Base-by-base conservation (phyloP, 305 asterid species). In the Fraxinus paxiana region DNA sequence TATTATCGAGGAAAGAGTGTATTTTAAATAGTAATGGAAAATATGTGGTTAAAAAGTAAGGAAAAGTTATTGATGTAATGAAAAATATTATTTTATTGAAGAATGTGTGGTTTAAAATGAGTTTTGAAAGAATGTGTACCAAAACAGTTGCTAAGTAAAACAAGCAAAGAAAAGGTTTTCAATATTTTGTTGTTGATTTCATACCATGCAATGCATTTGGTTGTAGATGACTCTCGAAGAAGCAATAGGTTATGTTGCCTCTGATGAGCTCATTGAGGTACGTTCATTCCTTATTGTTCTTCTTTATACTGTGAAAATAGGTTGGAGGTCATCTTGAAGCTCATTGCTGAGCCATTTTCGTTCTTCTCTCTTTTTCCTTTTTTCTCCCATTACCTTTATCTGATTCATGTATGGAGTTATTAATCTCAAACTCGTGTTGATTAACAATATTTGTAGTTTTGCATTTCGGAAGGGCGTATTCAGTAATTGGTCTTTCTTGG, bases 251-350 rank as follows among this genome's bases (percentile, higher is more conserved):
- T 94, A 94, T 54, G 99, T 96, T 82, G 99, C 98, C 46, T 86
- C 98, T 1, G 97, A 94, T 79, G 99, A 96, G 87, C 98, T 96
- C 73, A 96, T 96, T 79, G 98, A 95, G 98, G 98, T 92, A 86
- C 17, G 72, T 38, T 28, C 38, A 37, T 17, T 26, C 71, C 1
- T 30, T 15, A 10, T 13, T 3, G 31, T 80, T 71, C 5, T 80
- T 65, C 5, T 61, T 74, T 79, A 12, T 54, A 54, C 65, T 54
- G 63, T 17, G 65, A 54, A 17, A 17, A 54, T 54, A 17, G 26
- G 26, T 54, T 54, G 65, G 65, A 17, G 26, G 26, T 65, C 6
- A 61, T 2, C 43, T 28, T 69, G 20, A 5, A 6, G 13, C 34
- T 17, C 13, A 37, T 20, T 72, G 71, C n/a, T 8, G 71, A 63